phyloP scores from a whole-genome alignment of 1,139 yeast genomes.

The Kazachstania sp. region DNA sequence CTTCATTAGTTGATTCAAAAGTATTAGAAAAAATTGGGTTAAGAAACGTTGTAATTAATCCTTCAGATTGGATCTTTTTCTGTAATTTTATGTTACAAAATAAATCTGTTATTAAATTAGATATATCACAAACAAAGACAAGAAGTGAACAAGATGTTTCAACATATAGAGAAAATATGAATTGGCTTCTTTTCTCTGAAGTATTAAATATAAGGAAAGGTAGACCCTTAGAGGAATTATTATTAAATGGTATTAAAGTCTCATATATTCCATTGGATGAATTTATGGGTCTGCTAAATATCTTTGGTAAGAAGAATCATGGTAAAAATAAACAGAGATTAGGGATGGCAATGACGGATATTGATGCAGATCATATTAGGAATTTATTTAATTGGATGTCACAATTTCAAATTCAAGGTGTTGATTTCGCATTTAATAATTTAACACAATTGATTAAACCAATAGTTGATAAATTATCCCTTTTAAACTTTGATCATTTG shows the following conservation, averaged over 20 bases:
- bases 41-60: slow-evolving; percentile 69
- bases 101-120: slow-evolving; percentile 54
- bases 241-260: slow-evolving; percentile 71
- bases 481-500: slow-evolving; percentile 20
- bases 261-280: slow-evolving; percentile 35
- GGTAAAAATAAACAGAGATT: slow-evolving; percentile 44
- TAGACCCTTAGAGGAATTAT: slow-evolving; percentile 57
- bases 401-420: slow-evolving; percentile 54
- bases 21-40: slow-evolving; percentile 63
- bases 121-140: slow-evolving; percentile 68
- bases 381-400: slow-evolving; percentile 58
- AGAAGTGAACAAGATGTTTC: slow-evolving; percentile 46
- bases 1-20: slow-evolving; percentile 51
- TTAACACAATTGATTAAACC: slow-evolving; percentile 46
- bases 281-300: slow-evolving; percentile 43
- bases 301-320: slow-evolving; percentile 22
- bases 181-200: slow-evolving; percentile 65
- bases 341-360: slow-evolving; percentile 68
- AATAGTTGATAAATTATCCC: slow-evolving; percentile 26
- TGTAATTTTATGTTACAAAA: slow-evolving; percentile 64
- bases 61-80: slow-evolving; percentile 60
- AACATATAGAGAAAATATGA: slow-evolving; percentile 54
- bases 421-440: slow-evolving; percentile 80
- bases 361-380: slow-evolving; percentile 48
- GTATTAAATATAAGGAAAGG: slow-evolving; percentile 58